phyloP scores from a whole-genome alignment of 2,329 filamentous ascomycete genomes.

The Penicillium brasilianum region DNA sequence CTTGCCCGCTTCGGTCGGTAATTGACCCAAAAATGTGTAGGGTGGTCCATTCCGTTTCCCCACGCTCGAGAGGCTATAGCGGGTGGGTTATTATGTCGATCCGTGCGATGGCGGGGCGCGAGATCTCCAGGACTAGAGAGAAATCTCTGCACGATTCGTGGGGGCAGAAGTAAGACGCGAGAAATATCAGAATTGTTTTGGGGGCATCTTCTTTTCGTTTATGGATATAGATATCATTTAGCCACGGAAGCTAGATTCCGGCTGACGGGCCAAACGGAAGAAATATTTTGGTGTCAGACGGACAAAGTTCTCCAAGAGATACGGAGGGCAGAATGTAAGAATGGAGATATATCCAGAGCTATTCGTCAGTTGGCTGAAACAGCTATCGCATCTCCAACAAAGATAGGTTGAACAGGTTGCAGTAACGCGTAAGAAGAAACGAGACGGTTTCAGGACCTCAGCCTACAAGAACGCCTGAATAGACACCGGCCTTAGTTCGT shows the following conservation, averaged over 20 bases:
- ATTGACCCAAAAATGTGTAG: neutral
- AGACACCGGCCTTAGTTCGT: no score
- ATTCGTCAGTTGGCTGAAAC: constrained; percentile 1
- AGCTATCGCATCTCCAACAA: neutral
- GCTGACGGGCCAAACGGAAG: neutral
- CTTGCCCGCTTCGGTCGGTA: constrained; percentile 1
- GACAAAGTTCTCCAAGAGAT: neutral
- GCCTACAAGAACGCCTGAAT: neutral
- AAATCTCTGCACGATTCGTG: constrained; percentile 10
- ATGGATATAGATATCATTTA: neutral
- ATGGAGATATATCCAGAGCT: neutral
- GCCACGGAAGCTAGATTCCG: constrained; percentile 2
- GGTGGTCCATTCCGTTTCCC: constrained; percentile 6
- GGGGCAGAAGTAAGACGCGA: constrained; percentile 19
- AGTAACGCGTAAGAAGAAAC: neutral
- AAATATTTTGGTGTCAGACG: neutral
- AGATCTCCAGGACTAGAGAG: constrained; percentile 11
- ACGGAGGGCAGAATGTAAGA: neutral
- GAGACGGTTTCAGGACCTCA: neutral
- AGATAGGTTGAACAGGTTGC: neutral
- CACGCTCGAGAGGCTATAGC: constrained; percentile 21
- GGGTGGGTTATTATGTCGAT: constrained; percentile 21
- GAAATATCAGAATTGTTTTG: neutral
- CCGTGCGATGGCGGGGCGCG: constrained; percentile 21
- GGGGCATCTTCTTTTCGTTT: neutral